Base-by-base conservation (phyloP, 2,329 filamentous ascomycete genomes). In the Xylariaceae sp. region DNA sequence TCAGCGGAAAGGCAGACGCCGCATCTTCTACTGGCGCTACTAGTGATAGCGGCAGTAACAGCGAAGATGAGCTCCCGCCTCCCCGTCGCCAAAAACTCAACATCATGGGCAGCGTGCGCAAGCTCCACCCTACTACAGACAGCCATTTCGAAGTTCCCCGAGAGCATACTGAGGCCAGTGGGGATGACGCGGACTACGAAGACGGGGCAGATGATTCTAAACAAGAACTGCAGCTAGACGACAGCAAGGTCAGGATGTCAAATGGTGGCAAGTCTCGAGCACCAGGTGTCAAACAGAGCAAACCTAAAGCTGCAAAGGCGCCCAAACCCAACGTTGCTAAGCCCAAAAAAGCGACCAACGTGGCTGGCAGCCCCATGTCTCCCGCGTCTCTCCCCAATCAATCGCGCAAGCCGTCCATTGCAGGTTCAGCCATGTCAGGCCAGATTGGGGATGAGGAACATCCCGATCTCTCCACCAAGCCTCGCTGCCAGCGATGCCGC, bases 401-500 rank as follows among this genome's bases (percentile, higher is more conserved):
- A 57, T 85, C 88, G 31, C 86, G 89, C 63, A 94, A 94, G 72
- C 82, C 83, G 38, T 92, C 89, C 1, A 78, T 86, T 51, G 80
- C 84, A 11, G 22, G 22, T 28, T 90, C 89, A 13, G 72, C 71
- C 13, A 59, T 76, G 43, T 72, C 77, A 5, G 74, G 75, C 7
- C 81, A 78, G 44, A 76, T 78, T 31, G 90, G 91, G 60, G 90
- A 96, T 60, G 92, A 97, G 60, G 92, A 97, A 51, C 78, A 96
- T 45, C 94, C 92, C 3, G 93, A 99, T 63, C 76, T 97, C 17
- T 97, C 93, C 0, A 92, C 88, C 60, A 97, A 97, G 74, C 94
- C 94, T 51, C 91, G 94, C 57, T 99, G 94, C 77, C 94, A 99
- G 71, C 88, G 94, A 53, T 99, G 94, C 79, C 88, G 94, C 65